Evolutionary conservation across 129 eudicot genomes (phyloP), one percentile per base, ranked within the genome.

Genomic region (Calendula officinalis): DNA sequence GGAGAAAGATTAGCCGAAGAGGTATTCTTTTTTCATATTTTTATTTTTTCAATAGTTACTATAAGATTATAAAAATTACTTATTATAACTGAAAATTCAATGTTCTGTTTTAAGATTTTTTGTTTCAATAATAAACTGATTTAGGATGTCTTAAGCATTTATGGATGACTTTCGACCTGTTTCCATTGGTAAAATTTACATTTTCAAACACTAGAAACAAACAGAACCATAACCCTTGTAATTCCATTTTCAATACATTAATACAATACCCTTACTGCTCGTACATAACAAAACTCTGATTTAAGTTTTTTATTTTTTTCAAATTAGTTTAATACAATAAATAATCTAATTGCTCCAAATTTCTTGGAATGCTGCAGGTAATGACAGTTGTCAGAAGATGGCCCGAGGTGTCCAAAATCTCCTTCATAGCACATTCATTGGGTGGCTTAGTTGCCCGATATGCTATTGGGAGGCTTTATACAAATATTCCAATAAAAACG

Each of bases 1-100:
- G 98, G 96, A 8, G 94, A 87, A 77, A 82, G 98, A 77, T 78
- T 91, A 51, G 95, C 98, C 10, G 87, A 82, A 72, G 98, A 91
- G 96, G 98, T 91, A 87, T 27, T 70, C 65, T 43, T 56, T 66
- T 64, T 63, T 37, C 39, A 10, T 60, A 43, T 35, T 56, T 34
- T 49, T 41, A 41, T 41, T 58, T 55, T 27, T 54, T 53, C 12
- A 55, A 32, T 7, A 33, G 60, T 32, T 15, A 33, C 32, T 33
- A 11, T 30, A 10, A 11, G 32, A 55, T 10, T 22, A 22, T 22
- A 22, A 22, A 22, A 22, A 22, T 22, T 22, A 22, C 30, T 22
- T 22, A 0, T 1, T 22, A 0, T 0, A 22, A 22, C 30, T 22
- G 30, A 22, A 22, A 22, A 22, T 2, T 22, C 2, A 22, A 22